Conservation (phyloP, 441 rosid genomes). For the Isatis lusitanica region DNA sequence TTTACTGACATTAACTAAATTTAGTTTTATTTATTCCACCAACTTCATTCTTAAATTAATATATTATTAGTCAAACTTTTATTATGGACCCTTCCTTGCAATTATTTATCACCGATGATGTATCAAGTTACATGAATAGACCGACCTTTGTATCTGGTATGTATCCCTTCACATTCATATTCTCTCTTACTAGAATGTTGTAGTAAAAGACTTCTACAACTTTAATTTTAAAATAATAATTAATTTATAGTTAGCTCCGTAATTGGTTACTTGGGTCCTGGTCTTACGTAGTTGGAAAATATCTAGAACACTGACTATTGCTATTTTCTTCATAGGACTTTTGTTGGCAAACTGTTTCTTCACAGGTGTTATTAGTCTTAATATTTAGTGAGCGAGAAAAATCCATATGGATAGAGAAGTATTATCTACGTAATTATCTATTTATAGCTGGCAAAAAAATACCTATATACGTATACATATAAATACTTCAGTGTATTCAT, state of each 20-base stretch:
- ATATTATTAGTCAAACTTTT: slow-evolving; percentile 1
- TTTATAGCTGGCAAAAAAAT: background rate
- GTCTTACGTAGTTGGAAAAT: slow-evolving; percentile 15
- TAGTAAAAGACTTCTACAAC: slow-evolving; percentile 1
- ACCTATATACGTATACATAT: background rate
- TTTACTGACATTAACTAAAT: background rate
- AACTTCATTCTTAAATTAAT: slow-evolving; percentile 18
- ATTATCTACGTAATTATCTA: background rate
- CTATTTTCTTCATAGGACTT: background rate
- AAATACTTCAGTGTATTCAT: background rate
- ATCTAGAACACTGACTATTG: slow-evolving; percentile 9
- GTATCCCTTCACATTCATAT: slow-evolving; percentile 3
- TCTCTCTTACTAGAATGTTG: slow-evolving; percentile 30
- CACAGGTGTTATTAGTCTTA: background rate
- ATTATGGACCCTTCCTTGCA: background rate
- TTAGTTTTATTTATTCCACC: slow-evolving; percentile 14
- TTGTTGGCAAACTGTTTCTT: slow-evolving; percentile 13
- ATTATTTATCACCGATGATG: slow-evolving; percentile 5
- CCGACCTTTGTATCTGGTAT: slow-evolving; percentile 27
- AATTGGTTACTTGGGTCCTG: slow-evolving; percentile 15
- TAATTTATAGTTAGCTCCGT: background rate
- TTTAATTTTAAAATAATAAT: background rate
- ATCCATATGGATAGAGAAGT: background rate
- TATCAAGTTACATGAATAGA: slow-evolving; percentile 24
- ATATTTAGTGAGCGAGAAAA: background rate